A percentile compares a stretch with the other conserved stretches of the same genome.
Conservation (phyloP, 2,329 filamentous ascomycete genomes). For the Fusarium buxicola region DNA sequence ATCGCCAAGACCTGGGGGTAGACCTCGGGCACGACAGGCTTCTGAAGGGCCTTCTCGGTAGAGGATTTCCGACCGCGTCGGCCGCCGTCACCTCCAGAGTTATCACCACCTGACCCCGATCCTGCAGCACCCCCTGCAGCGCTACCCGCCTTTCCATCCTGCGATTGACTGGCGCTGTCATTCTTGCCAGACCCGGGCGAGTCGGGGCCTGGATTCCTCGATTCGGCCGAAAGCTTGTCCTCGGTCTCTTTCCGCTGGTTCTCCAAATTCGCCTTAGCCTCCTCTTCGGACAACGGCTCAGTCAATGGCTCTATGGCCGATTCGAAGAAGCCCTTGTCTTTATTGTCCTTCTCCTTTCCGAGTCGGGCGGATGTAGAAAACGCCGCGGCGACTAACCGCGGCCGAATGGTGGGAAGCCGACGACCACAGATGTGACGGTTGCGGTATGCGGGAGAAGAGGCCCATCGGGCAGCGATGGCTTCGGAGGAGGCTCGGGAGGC, state of each 20-base stretch:
- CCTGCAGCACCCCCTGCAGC: slow-evolving; percentile 65
- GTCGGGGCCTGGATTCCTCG: slow-evolving; percentile 57
- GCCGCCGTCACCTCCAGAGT: slow-evolving; percentile 69
- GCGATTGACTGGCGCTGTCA: slow-evolving; percentile 51
- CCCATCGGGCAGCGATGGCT: slow-evolving; percentile 44
- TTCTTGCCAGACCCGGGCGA: slow-evolving; percentile 59
- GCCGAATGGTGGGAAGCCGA: slow-evolving; percentile 46
- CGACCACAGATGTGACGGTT: slow-evolving; percentile 49
- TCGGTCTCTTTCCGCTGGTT: slow-evolving; percentile 57
- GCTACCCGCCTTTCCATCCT: slow-evolving; percentile 67
- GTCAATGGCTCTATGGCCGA: slow-evolving; percentile 54
- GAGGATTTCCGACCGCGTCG: slow-evolving; percentile 79
- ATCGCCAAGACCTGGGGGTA: slow-evolving; percentile 99
- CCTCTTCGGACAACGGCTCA: slow-evolving; percentile 65
- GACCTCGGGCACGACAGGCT: slow-evolving; percentile 90
- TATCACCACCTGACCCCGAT: slow-evolving; percentile 65
- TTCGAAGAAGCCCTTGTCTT: slow-evolving; percentile 64
- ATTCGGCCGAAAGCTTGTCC: slow-evolving; percentile 61
- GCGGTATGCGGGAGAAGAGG: slow-evolving; percentile 44
- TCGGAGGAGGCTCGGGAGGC: slow-evolving; percentile 42
- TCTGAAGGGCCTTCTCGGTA: slow-evolving; percentile 81
- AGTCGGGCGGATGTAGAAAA: slow-evolving; percentile 54
- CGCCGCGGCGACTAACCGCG: slow-evolving; percentile 45
- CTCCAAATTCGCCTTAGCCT: slow-evolving; percentile 63
- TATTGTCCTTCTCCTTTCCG: slow-evolving; percentile 53